phyloP scores from a whole-genome alignment of 495 filamentous ascomycete species.

The Hapsidospora chrysogenum region DNA sequence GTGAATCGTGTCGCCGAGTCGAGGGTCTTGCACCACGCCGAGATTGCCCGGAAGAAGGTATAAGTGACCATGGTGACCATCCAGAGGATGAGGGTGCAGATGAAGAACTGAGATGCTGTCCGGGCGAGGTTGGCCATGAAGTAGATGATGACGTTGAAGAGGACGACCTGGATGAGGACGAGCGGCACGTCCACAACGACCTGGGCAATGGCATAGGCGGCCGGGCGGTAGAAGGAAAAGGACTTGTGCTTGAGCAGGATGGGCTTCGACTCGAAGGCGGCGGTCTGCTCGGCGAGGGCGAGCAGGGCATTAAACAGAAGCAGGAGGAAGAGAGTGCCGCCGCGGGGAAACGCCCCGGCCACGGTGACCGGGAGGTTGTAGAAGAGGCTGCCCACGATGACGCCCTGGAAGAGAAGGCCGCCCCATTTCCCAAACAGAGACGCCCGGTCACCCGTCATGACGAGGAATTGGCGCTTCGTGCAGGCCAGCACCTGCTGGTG shows the following conservation, averaged over 20 bases:
- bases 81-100: conserved; percentile 44
- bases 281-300: conserved; percentile 58
- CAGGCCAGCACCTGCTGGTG: conserved; percentile 49
- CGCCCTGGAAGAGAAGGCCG: conserved; percentile 39
- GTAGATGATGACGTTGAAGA: conserved; percentile 66
- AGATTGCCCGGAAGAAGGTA: conserved; percentile 62
- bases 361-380: conserved; percentile 48
- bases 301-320: conserved; percentile 70
- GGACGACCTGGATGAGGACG: conserved; percentile 46
- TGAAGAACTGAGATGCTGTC: conserved; percentile 72
- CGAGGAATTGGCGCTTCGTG: conserved; percentile 46
- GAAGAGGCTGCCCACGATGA: conserved; percentile 66
- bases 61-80: conserved; percentile 59
- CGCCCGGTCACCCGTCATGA: conserved; percentile 27
- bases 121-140: conserved; percentile 55
- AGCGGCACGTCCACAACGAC: conserved; percentile 62
- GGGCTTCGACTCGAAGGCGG: conserved; percentile 50
- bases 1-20: conserved; percentile 31
- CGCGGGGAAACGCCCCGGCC: conserved; percentile 34
- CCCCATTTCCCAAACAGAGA: conserved; percentile 39
- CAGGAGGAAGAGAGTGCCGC: conserved; percentile 49
- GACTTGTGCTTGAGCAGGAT: conserved; percentile 72
- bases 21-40: conserved; percentile 43
- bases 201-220: conserved; percentile 62
- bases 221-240: conserved; percentile 71